Base-by-base conservation (phyloP, 805 yeast species). In the Saccharomyces paradoxus region DNA sequence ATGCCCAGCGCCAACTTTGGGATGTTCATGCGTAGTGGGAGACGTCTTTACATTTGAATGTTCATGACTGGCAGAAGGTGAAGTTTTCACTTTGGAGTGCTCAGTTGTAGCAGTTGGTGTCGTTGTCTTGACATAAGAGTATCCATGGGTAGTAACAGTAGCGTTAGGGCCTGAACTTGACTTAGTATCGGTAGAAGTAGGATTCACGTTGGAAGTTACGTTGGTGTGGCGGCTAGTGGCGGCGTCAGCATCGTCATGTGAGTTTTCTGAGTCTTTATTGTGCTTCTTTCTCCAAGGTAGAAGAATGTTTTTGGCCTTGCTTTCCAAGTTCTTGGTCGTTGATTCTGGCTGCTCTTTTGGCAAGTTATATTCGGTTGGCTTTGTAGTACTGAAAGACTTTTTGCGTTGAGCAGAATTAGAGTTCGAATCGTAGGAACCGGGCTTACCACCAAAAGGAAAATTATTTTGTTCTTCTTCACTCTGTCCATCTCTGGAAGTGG, bases 351-450 rank as follows among this genome's bases (percentile, higher is more conserved):
- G 44, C 17, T 37, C 22, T 17, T 27, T n/a, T 14, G 53, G 30
- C 22, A 53, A 37, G 10, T 17, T 30, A 21, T 53, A 30, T 22
- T 55, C 46, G 7, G 53, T 55, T 17, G 57, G 57, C 44, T 31
- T 49, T 4, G 57, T 55, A 12, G 56, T 53, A 12, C 56, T 53
- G 5, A 22, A 41, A 3, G 51, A 32, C 21, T 29, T 50, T 5
- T 48, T 48, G 46, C 50, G 48, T 24, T 24, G 24, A 21, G 46
- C 41, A 8, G 56, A 41, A 13, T 37, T 17, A 8, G 44, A 37
- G 4, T 37, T 37, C 2, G 55, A 27, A 21, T 54, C 52, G 14
- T 41, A 51, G 17, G 56, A 48, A 9, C 55, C 56, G 4, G 56
- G 56, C 22, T 44, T 21, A 21, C 41, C 46, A 17, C 44, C 31